Base-by-base conservation (phyloP, 768 basidiomycete genomes). In the Tricholomella constricta region DNA sequence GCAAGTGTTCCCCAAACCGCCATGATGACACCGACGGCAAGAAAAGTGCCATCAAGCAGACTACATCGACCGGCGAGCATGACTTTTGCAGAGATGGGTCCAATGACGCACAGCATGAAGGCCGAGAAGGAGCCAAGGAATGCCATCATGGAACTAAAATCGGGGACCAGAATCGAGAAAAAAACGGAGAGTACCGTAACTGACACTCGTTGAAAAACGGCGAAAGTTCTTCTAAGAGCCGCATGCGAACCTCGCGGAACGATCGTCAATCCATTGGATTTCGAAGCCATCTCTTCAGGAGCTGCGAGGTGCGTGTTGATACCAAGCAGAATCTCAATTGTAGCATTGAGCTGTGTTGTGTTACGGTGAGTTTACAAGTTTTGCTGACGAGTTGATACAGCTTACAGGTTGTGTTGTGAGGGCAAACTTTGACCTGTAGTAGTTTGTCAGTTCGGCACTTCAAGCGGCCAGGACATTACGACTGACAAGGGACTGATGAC, bases 41-140 rank as follows among this genome's bases (percentile, higher is more conserved):
- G 67, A 19, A 91, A 61, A 25, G 70, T 57, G 3, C 69, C 79
- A 62, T 94, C 91, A 41, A 82, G 69, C 37, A 71, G 43, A 11
- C 70, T 64, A 57, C 80, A 82, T 37, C 65, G 72, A 4, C 79
- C 72, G 20, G 78, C 73, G 51, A 92, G 71, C 44, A 75, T 77
- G 14, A 87, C 72, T 65, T 89, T 89, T 4, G 88, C 88, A 22
- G 81, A 73, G 34, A 95, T 74, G 4, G 93, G 94, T 9, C 87
- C 83, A 54, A 91, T 84, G 20, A 90, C 79, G 56, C 88, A 89
- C 20, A 92, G 78, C 62, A 85, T 72, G 58, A 85, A 85, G 0
- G 92, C 89, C 31, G 87, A 85, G 67, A 93, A 92, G n/a, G 91
- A 86, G 2, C 95, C 95, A 47, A 98, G 74, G 68, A 97, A 90